Conservation (phyloP, 2,329 filamentous ascomycete species). For the Fusarium abutilonis region DNA sequence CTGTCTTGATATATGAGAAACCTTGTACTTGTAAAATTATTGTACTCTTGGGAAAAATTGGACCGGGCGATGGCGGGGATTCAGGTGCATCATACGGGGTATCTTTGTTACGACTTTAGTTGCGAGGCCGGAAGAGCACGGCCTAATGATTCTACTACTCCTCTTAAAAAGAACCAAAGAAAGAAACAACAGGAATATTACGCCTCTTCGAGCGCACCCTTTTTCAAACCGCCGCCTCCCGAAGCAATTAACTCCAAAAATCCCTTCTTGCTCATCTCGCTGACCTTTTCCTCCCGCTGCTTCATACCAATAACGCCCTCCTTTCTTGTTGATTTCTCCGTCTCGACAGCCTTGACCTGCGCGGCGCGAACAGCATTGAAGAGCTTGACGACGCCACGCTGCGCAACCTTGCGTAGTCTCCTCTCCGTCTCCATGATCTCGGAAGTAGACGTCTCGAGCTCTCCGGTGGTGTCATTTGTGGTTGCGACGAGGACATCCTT, state of each 20-base stretch:
- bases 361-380: conserved; percentile 96
- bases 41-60: conserved; percentile 40
- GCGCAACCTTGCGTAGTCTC: conserved; percentile 84
- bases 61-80: conserved; percentile 36
- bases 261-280: conserved; percentile 96
- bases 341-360: conserved; percentile 86
- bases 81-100: conserved; percentile 46
- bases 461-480: conserved; percentile 60
- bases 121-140: conserved; percentile 40
- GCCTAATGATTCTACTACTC: conserved; percentile 46
- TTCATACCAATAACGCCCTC: conserved; percentile 81
- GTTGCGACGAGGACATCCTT: conserved; percentile 81
- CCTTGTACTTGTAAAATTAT: conserved; percentile 45
- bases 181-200: conserved; percentile 46
- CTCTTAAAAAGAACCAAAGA: conserved; percentile 36
- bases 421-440: conserved; percentile 77
- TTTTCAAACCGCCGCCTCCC: conserved; percentile 68
- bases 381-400: conserved; percentile 92
- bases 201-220: conserved; percentile 67
- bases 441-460: conserved; percentile 58
- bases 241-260: conserved; percentile 89
- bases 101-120: conserved; percentile 47
- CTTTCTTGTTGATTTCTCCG: conserved; percentile 73
- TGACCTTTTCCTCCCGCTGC: conserved; percentile 85
- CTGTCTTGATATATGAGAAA: conserved; percentile 33